Evolutionary conservation across 106 monocot genomes (phyloP), one percentile per base, ranked within the genome.

Genomic region (Xerophyta viscosa): DNA sequence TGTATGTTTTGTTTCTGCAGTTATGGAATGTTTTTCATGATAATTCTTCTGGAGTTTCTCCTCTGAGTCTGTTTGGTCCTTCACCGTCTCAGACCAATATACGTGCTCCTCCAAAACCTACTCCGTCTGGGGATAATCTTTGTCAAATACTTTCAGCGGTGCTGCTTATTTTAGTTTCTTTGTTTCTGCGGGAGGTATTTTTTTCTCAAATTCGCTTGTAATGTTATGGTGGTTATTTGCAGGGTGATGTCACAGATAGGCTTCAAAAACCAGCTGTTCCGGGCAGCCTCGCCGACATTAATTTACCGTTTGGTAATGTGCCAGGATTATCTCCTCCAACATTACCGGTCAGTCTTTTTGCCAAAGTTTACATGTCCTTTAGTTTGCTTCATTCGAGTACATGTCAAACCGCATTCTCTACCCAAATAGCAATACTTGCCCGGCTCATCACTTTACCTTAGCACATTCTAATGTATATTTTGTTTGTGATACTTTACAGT

Each of bases 11-110:
- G 6, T 27, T 52, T 53, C 48, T 60, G 43, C 66, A 73, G 79
- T 29, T 55, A 8, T 83, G 83, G 79, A 70, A 53, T 67, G 72
- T 72, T 52, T 79, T 79, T 76, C 61, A 62, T 52, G 56, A 57
- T 57, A 18, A 18, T 46, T 57, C 51, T 41, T 36, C 59, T 61
- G 57, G 44, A 56, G 66, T 28, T 20, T 20, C 31, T 29, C 21
- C 39, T 65, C 52, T 52, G 41, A 14, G 54, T 42, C 60, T 67
- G n/a, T 42, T 52, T 63, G 48, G 36, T 20, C 45, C 24, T 48
- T 26, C 47, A 27, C 46, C 60, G 48, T 50, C 44, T 46, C 54
- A 29, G 20, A 62, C 24, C 20, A 54, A 60, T 24, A 9, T 28
- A 46, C 68, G 53, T 46, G 60, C 37, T 62, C n/a, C 24, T 12